Evolutionary conservation across 306 rosid species (phyloP), one percentile per base, ranked within the genome.

Genomic region (Phaseolus lunatus): DNA sequence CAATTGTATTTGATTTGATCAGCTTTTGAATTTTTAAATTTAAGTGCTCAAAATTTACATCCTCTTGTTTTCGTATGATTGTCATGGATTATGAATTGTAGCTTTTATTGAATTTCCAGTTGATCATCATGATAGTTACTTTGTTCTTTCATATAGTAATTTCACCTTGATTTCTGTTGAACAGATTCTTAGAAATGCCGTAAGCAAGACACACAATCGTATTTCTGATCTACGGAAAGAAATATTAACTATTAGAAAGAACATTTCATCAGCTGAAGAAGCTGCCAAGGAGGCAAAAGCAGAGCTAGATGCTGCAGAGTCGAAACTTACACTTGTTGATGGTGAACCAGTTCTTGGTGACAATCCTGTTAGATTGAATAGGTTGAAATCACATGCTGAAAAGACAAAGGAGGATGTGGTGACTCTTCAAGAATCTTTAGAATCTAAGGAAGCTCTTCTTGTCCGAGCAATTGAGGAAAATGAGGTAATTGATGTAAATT

Each of bases 381-480:
- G 96, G 39, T 85, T 96, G 89, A 92, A 91, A 84, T 87, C 83
- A 18, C 84, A 75, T 65, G 89, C 92, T 66, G 98, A 89, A 75
- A 96, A 92, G 82, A 83, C 91, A 12, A 87, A 84, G 86, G 97
- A 88, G 86, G 98, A 89, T 73, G 96, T 82, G 62, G 65, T 84
- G 74, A 89, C 96, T 23, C 78, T 85, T 70, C 87, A 69, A 71
- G 94, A 96, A 69, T 89, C 98, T 78, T 64, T 96, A 73, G 98
- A 92, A 81, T 97, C 98, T n/a, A 96, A 92, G 88, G 96, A 92
- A 68, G 99, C 96, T 85, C 96, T 96, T 83, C 94, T 96, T 85
- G 83, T 84, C 5, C 88, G 99, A 67, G 97, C 96, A 56, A 84
- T 89, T 47, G 98, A 88, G 75, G 99, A 96, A 85, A 92, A 80